phyloP scores from a whole-genome alignment of 176 grass and related monocot species.

The Coix lacrymajobi region DNA sequence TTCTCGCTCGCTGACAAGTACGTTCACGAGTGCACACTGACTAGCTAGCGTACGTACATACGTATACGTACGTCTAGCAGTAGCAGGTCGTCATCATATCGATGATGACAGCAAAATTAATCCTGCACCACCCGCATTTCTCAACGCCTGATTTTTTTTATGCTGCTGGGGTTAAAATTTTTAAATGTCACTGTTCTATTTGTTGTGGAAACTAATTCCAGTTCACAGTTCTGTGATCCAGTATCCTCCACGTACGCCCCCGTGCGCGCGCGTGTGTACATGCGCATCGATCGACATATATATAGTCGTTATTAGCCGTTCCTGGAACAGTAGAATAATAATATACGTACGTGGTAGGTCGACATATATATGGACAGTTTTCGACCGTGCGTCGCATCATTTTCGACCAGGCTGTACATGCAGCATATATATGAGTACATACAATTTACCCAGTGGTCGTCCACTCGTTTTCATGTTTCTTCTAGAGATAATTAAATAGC shows the following conservation, averaged over 20 bases:
- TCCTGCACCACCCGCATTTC: neutral
- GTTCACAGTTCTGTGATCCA: neutral
- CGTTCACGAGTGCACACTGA: constrained; percentile 13
- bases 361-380: neutral
- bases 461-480: neutral
- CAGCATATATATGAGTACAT: too few species aligned
- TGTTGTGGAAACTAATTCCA: neutral
- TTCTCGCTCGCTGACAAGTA: neutral
- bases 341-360: too few species aligned
- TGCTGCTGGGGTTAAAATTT: neutral
- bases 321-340: too few species aligned
- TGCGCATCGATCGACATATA: neutral
- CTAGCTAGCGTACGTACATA: neutral
- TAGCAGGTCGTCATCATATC: neutral
- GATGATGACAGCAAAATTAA: neutral
- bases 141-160: neutral
- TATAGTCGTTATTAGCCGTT: neutral
- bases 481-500: neutral
- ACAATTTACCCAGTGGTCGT: neutral
- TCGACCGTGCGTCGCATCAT: neutral
- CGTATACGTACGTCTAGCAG: neutral
- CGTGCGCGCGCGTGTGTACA: neutral
- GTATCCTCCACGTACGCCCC: neutral
- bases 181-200: neutral
- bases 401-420: neutral